Evolutionary conservation across 163 green algal genomes (phyloP).

Genomic region (Chloromonas sp.): DNA sequence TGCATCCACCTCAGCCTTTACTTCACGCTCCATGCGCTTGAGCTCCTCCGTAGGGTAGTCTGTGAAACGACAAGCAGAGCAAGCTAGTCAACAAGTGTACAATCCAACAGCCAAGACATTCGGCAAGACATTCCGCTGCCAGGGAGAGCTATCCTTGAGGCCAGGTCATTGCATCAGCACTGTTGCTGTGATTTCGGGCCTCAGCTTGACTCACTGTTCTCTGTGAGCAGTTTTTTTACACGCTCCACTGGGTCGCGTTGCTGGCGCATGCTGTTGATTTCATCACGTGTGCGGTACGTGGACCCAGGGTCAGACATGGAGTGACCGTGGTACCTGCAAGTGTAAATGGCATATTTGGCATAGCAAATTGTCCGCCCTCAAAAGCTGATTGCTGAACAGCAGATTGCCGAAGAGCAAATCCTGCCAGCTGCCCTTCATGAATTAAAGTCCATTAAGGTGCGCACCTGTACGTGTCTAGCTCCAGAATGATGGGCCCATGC

Average conservation of each 20-base stretch:
- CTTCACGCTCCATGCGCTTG: conserved; percentile 72
- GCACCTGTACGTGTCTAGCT: conserved; percentile 91
- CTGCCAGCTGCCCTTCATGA: no score
- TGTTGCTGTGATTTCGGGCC: no score
- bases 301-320: conserved; percentile 95
- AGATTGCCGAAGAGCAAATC: no score
- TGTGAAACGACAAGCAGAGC: not conserved
- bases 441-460: not conserved
- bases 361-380: no score
- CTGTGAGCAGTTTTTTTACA: conserved; percentile 79
- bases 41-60: conserved; percentile 19
- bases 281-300: conserved; percentile 90
- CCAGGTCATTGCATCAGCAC: no score
- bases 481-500: conserved; percentile 90
- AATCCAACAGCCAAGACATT: not conserved
- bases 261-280: conserved; percentile 78
- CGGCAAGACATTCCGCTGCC: not conserved
- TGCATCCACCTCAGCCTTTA: conserved; percentile 62
- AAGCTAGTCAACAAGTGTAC: not conserved
- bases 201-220: conserved; percentile 33
- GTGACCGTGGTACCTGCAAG: conserved; percentile 93
- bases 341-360: not conserved
- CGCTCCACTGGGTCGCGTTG: conserved; percentile 90
- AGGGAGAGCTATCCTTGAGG: no score
- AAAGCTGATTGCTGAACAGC: no score